These are phyloP conservation scores for Skeletonema potamos DNA, from an alignment of 108 stramenopile genomes.

Conservation along the genomic window DNA sequence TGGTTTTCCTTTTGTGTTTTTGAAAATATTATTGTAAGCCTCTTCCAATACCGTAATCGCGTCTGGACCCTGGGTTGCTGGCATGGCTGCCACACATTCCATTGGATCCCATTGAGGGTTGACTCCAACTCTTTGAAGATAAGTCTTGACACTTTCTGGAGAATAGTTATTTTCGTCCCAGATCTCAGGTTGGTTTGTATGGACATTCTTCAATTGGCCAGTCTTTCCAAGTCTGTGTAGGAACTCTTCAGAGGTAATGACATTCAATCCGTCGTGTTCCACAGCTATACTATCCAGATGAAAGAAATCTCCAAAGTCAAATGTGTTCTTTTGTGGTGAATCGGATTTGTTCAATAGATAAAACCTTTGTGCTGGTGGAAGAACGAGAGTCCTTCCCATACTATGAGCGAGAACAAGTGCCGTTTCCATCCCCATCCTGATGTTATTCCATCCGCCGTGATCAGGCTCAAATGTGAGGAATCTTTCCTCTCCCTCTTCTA, in stretches of 20 bases:
- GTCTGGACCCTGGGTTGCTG: slow-evolving; percentile 43
- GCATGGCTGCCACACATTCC: slow-evolving; percentile 77
- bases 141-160: slow-evolving; percentile 18
- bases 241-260: slow-evolving; percentile 89
- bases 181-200: slow-evolving; percentile 32
- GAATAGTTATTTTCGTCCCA: slow-evolving; percentile 26
- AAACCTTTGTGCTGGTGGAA: slow-evolving; percentile 71
- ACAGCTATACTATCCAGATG: slow-evolving; percentile 73
- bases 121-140: slow-evolving; percentile 50
- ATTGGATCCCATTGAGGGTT: slow-evolving; percentile 68
- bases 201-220: slow-evolving; percentile 33
- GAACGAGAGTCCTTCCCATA: slow-evolving; percentile 90
- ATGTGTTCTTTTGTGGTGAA: slow-evolving; percentile 53
- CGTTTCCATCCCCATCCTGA: slow-evolving; percentile 70
- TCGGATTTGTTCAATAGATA: slow-evolving; percentile 53
- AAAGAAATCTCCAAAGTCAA: slow-evolving; percentile 81
- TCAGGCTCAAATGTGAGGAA: slow-evolving; percentile 95
- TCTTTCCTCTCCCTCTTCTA: slow-evolving; percentile 41
- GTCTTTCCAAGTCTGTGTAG: slow-evolving; percentile 62
- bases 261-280: slow-evolving; percentile 74
- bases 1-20: slow-evolving; percentile 15
- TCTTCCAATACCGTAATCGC: slow-evolving; percentile 50
- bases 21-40: slow-evolving; percentile 36
- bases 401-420: slow-evolving; percentile 80
- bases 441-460: slow-evolving; percentile 67